These are phyloP conservation scores for Xerocomus nothofagi DNA, from an alignment of 1,284 basidiomycete genomes.

Conservation along the genomic window DNA sequence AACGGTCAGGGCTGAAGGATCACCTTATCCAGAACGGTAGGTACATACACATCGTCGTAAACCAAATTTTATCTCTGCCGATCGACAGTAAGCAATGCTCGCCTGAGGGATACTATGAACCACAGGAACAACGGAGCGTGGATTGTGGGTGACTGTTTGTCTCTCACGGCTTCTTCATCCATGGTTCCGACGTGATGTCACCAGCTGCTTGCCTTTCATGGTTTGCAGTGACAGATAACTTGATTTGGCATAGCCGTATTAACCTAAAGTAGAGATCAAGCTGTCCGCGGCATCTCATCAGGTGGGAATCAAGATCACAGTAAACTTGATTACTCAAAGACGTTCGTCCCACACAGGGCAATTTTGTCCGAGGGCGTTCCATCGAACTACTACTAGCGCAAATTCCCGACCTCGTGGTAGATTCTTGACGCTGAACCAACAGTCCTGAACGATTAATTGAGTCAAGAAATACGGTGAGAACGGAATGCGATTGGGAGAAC, in stretches of 20 bases:
- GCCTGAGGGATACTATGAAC: not conserved
- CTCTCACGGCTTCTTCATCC: conserved; percentile 1
- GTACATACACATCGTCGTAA: conserved; percentile 1
- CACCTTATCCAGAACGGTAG: not conserved
- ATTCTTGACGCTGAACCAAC: not conserved
- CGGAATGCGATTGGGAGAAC: not conserved
- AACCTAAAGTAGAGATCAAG: not conserved
- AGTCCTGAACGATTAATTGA: not conserved
- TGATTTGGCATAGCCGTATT: not conserved
- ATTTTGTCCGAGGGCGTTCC: not conserved
- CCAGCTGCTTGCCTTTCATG: conserved; percentile 3
- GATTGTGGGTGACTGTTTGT: not conserved
- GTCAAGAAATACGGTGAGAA: not conserved
- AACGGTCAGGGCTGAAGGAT: not conserved
- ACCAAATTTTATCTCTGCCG: conserved; percentile 2
- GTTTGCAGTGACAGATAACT: not conserved
- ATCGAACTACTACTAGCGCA: not conserved
- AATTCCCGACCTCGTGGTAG: not conserved
- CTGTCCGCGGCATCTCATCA: not conserved
- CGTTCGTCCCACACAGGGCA: not conserved
- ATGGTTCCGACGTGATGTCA: not conserved
- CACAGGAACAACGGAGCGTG: not conserved
- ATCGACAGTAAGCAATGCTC: not conserved
- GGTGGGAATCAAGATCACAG: not conserved
- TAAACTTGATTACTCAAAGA: not conserved